A percentile compares a stretch with the other conserved stretches of the same genome.
Evolutionary conservation across 345 rosid genomes (phyloP).

Genomic region (Bretschneidera sinensis): DNA sequence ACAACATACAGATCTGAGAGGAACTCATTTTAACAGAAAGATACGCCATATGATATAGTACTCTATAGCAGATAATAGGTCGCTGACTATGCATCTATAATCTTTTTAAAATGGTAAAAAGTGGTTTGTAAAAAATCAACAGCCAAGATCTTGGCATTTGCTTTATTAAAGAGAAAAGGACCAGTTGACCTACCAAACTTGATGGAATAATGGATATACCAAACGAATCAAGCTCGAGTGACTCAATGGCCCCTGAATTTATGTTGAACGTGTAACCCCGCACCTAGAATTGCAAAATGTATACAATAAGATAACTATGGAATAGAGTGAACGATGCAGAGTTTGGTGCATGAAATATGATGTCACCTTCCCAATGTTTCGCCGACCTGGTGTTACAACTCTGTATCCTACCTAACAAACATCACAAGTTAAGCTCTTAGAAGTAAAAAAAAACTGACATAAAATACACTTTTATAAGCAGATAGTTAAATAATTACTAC

Average conservation of each 20-base stretch:
- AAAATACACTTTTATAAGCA: not conserved
- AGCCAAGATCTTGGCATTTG: not conserved
- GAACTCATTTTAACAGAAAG: not conserved
- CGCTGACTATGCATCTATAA: not conserved
- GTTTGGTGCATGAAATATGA: not conserved
- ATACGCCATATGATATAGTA: slow-evolving; percentile 1
- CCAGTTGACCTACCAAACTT: slow-evolving; percentile 55
- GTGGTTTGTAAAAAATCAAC: not conserved
- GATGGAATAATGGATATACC: slow-evolving; percentile 88
- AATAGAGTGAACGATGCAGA: slow-evolving; percentile 7
- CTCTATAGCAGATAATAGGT: not conserved
- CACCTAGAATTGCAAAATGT: slow-evolving; percentile 37
- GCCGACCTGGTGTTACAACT: slow-evolving; percentile 58
- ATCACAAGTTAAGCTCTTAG: slow-evolving; percentile 21
- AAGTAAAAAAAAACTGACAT: too few relatives aligned
- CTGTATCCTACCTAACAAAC: slow-evolving; percentile 77
- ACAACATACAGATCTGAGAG: slow-evolving; percentile 4
- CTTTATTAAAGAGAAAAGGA: slow-evolving; percentile 1
- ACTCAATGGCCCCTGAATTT: slow-evolving; percentile 68
- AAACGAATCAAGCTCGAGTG: slow-evolving; percentile 84
- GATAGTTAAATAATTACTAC: too few relatives aligned
- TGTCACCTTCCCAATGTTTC: slow-evolving; percentile 71
- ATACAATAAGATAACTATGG: not conserved
- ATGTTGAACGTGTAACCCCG: slow-evolving; percentile 79
- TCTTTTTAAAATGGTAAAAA: not conserved